phyloP scores from a whole-genome alignment of 1,284 basidiomycete species.

The Apiotrichum domesticum region DNA sequence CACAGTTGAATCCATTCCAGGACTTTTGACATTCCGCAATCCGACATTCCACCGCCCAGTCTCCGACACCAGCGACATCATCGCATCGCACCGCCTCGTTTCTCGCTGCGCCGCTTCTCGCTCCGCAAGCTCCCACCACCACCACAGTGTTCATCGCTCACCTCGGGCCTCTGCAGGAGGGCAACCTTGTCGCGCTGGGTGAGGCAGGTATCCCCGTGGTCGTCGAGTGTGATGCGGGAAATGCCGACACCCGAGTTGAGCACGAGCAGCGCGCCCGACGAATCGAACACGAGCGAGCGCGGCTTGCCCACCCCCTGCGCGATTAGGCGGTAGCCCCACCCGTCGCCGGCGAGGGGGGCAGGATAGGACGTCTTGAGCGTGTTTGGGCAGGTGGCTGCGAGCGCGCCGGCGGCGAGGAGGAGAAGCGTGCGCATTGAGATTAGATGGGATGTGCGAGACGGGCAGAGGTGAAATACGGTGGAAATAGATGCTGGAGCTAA shows the following conservation, averaged over 20 bases:
- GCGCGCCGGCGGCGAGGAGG: neutral
- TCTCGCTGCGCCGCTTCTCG: too few species aligned
- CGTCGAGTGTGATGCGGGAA: conserved; percentile 3
- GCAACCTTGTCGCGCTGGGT: neutral
- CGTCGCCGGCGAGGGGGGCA: neutral
- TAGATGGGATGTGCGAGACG: too few species aligned
- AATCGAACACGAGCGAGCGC: conserved; percentile 9
- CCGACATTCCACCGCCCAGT: too few species aligned
- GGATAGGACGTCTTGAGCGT: neutral
- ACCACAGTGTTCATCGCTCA: neutral
- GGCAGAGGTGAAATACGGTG: too few species aligned
- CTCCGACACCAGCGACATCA: too few species aligned
- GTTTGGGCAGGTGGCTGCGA: conserved; percentile 2
- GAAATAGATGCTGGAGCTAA: too few species aligned
- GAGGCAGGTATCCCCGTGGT: conserved; percentile 8
- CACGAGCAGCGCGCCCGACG: conserved; percentile 6
- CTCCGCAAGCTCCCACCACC: too few species aligned
- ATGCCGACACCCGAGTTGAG: conserved; percentile 2
- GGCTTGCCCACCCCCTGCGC: conserved; percentile 2
- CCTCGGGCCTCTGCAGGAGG: neutral
- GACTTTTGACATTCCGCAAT: too few species aligned
- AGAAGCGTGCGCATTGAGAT: neutral
- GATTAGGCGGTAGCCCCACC: conserved; percentile 4
- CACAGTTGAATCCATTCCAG: too few species aligned
- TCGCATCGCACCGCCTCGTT: too few species aligned